Evolutionary conservation across 2,329 filamentous ascomycete genomes (phyloP).

Genomic region (Paecilomyces fulvus): DNA sequence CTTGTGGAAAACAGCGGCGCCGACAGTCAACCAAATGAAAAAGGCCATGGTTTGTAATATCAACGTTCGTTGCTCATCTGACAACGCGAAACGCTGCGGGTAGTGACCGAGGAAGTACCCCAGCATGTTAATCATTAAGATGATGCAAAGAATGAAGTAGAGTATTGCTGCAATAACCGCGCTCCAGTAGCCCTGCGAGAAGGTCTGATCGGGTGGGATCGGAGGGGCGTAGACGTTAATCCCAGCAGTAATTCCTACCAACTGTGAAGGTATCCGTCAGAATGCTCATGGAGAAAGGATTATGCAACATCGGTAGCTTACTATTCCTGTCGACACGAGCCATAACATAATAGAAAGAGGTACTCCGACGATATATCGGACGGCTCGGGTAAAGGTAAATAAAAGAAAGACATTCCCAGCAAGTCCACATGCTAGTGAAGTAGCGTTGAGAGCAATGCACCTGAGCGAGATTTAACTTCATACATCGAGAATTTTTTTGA

Average conservation of each 20-base stretch:
- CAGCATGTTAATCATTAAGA: constrained; percentile 71
- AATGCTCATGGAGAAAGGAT: not conserved
- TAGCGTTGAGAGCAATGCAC: constrained; percentile 66
- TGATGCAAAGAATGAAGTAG: constrained; percentile 68
- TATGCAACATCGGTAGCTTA: constrained; percentile 22
- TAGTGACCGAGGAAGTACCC: constrained; percentile 71
- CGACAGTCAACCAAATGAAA: constrained; percentile 70
- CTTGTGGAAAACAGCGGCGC: constrained; percentile 64
- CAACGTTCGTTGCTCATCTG: constrained; percentile 71
- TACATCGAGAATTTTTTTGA: not conserved
- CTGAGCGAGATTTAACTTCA: constrained; percentile 27
- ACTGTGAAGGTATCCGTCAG: constrained; percentile 28
- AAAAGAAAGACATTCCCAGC: constrained; percentile 73
- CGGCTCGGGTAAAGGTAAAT: constrained; percentile 73
- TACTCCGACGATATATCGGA: constrained; percentile 74
- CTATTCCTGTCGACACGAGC: constrained; percentile 54
- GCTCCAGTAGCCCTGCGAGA: constrained; percentile 83
- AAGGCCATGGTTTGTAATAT: constrained; percentile 87
- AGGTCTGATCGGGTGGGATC: constrained; percentile 41
- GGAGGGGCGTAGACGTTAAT: constrained; percentile 55
- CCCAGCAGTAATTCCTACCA: constrained; percentile 58
- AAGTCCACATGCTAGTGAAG: constrained; percentile 67
- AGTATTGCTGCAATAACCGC: constrained; percentile 69
- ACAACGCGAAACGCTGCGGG: constrained; percentile 67
- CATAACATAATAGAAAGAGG: constrained; percentile 77